Percentiles rank a stretch among this genome's conserved stretches.
phyloP scores from a whole-genome alignment of 176 grass and related monocot species.

The Zoysia pacifica region DNA sequence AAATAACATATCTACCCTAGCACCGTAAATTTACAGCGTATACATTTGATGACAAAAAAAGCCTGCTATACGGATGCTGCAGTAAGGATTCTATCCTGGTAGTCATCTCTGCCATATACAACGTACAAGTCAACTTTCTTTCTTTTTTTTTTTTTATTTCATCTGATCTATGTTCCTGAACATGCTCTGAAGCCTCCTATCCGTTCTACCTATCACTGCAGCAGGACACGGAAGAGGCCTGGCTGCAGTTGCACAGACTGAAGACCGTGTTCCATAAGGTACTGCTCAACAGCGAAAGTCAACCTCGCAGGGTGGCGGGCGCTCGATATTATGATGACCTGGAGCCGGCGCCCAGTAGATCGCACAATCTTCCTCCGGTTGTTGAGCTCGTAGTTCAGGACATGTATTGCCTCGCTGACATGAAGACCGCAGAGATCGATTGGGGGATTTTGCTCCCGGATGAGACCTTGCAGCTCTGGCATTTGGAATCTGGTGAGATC shows the following conservation, averaged over 20 bases:
- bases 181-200: background rate
- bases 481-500: constrained; percentile 51
- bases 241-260: constrained; percentile 61
- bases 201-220: constrained; percentile 48
- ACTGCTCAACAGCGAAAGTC: constrained; percentile 67
- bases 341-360: constrained; percentile 60
- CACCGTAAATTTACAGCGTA: constrained; percentile 71
- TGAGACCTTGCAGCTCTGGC: constrained; percentile 58
- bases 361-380: constrained; percentile 62
- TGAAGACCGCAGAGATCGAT: constrained; percentile 79
- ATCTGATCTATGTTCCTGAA: constrained; percentile 33
- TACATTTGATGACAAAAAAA: constrained; percentile 63
- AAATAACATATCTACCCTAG: constrained; percentile 58
- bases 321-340: constrained; percentile 62
- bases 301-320: constrained; percentile 57
- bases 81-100: constrained; percentile 64
- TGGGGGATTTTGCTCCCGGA: constrained; percentile 68
- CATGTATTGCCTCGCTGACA: constrained; percentile 65
- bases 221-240: constrained; percentile 71
- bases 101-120: constrained; percentile 79
- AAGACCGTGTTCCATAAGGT: constrained; percentile 74
- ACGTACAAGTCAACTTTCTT: constrained; percentile 53
- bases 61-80: constrained; percentile 59
- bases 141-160: constrained; percentile 35
- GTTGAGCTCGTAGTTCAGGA: constrained; percentile 76